Base-by-base conservation (phyloP, 352 stramenopile genomes). In the Phytopythium ostracodes region DNA sequence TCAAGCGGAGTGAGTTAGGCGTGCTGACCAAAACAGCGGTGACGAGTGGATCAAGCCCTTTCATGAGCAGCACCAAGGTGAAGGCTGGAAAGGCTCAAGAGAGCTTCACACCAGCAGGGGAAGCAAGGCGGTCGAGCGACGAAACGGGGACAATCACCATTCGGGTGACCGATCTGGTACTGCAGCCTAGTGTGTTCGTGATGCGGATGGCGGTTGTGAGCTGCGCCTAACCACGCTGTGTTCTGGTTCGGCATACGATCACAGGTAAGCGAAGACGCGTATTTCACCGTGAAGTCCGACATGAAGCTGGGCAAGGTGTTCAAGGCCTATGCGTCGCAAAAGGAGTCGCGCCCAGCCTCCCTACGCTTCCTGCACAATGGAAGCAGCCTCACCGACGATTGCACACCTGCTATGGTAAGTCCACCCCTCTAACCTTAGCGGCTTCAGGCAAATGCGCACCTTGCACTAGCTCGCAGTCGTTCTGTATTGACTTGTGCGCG, bases 261-360 rank as follows among this genome's bases (percentile, higher is more conserved):
- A 10, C 11, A 52, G 46, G 24, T 52, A 24, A 52, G 46, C 24
- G 46, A 35, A 25, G 46, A 52, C 46, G 46, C 14, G 24, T 52
- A 52, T 18, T 52, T 52, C 46, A 52, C 14, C 24, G 12, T 52
- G 22, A 52, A 52, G 24, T 15, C 22, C 22, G 46, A 52, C 24
- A 52, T 24, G 24, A 52, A 33, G 22, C 46, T 52, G 24, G 46
- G 46, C 46, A 52, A 52, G 2, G 24, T 52, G 46, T 52, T 52
- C 46, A 33, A 33, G 46, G 46, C 46, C 22, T 52, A 52, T 18
- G 24, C 46, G 2, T 4, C 46, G 24, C 22, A 33, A 15, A 18
- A n/a, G 24, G 11, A 52, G 46, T 27, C 46, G 46, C 24, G 22
- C 20, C 46, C 22, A 35, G 14, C 14, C 2, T 33, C 24, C 9